Base-by-base conservation (phyloP, 176 grass and related monocot genomes). In the Juncus effusus region DNA sequence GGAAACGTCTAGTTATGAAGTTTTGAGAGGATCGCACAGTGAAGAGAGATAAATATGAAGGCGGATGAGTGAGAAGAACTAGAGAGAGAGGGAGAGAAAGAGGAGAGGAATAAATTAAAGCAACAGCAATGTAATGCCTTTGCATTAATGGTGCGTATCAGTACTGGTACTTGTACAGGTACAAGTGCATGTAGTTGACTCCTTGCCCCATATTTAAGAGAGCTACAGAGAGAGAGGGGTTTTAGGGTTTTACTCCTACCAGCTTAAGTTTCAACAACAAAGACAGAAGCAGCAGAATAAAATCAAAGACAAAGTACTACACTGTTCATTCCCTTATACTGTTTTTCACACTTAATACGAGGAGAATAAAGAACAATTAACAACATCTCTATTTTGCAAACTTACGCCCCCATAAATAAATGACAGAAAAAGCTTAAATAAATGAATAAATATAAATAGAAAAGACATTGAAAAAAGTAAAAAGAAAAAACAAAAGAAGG, bases 91-190 rank as follows among this genome's bases (percentile, higher is more conserved):
- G 28, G 40, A 67, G 56, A 77, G 38, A 19, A 57, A 75, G 51
- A 69, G 40, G 16, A 69, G 28, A 42, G 64, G 63, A 67, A 67
- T 59, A 60, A 77, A 59, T 42, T 59, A 77, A 68, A 69, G 50
- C 61, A 61, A 59, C 63, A 77, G 54, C 44, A 54, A 50, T 7
- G 40, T 60, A 77, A 61, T 59, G 63, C 63, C 5, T 51, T 14
- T 14, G 75, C 75, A 77, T 77, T 77, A 51, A 77, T 77, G 4
- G 56, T 69, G 63, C 47, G 67, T 69, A 58, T 67, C 64, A 77
- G 63, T 60, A 60, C 39, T 76, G 13, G 60, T 60, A 60, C 39
- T 76, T 13, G 60, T 62, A 64, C 59, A 62, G 36, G 36, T 54
- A 55, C 60, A 7, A 65, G 61, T 35, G 75, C 39, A 77, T 67